Evolutionary conservation across 805 yeast genomes (phyloP).

Genomic region (Lipomyces yamadae): DNA sequence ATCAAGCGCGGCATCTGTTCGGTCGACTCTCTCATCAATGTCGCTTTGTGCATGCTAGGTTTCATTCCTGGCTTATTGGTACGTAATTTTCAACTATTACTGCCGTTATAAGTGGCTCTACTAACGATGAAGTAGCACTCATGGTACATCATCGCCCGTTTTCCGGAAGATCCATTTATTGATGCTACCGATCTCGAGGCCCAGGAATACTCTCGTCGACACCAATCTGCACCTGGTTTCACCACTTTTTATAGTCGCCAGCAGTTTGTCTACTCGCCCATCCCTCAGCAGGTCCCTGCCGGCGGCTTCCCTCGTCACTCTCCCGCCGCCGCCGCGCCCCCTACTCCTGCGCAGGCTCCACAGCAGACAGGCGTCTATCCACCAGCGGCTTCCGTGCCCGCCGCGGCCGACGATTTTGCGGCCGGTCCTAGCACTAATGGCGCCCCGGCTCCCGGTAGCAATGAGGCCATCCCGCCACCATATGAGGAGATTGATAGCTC

Average conservation of each 20-base stretch:
- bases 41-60: slow-evolving; percentile 72
- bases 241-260: slow-evolving; percentile 28
- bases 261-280: slow-evolving; percentile 34
- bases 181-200: slow-evolving; percentile 33
- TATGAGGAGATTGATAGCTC: slow-evolving; percentile 33
- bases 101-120: neutral
- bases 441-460: neutral
- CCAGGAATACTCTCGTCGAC: slow-evolving; percentile 23
- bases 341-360: slow-evolving; percentile 12
- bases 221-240: slow-evolving; percentile 14
- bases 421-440: slow-evolving; percentile 9
- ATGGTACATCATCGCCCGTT: slow-evolving; percentile 76
- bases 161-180: slow-evolving; percentile 53
- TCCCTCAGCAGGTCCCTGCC: slow-evolving; percentile 27
- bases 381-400: slow-evolving; percentile 9
- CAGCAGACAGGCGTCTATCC: slow-evolving; percentile 11
- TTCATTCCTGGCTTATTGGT: slow-evolving; percentile 72
- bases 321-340: slow-evolving; percentile 20
- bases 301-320: slow-evolving; percentile 5
- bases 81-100: neutral
- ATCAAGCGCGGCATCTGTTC: slow-evolving; percentile 74
- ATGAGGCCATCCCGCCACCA: slow-evolving; percentile 32
- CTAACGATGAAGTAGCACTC: slow-evolving; percentile 52
- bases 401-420: slow-evolving; percentile 17
- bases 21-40: slow-evolving; percentile 69